Conservation (phyloP, 2,329 filamentous ascomycete genomes). For the Colletotrichum noveboracense region DNA sequence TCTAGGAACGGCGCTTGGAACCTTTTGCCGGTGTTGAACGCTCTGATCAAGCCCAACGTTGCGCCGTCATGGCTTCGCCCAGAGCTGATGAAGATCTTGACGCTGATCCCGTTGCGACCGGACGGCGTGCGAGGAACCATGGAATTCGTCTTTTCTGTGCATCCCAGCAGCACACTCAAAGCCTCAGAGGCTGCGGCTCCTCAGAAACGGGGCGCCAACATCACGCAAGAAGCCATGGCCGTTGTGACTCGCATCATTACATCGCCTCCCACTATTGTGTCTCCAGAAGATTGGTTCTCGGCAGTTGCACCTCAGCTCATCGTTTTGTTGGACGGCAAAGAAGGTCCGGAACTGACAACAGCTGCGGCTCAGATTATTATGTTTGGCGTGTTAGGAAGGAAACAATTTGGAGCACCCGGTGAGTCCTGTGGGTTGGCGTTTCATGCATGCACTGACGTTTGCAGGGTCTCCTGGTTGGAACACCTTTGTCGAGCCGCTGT, state of each 20-base stretch:
- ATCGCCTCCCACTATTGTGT: slow-evolving; percentile 59
- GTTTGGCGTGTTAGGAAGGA: slow-evolving; percentile 70
- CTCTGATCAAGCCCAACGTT: slow-evolving; percentile 65
- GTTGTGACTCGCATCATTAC: slow-evolving; percentile 68
- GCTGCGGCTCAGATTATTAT: slow-evolving; percentile 68
- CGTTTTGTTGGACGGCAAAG: slow-evolving; percentile 63
- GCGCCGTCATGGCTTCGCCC: slow-evolving; percentile 65
- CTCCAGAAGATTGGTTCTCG: slow-evolving; percentile 63
- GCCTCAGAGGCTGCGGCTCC: slow-evolving; percentile 44
- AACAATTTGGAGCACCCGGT: slow-evolving; percentile 68
- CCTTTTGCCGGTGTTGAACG: slow-evolving; percentile 66
- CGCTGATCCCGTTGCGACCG: slow-evolving; percentile 63
- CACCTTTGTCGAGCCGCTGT: slow-evolving; percentile 63
- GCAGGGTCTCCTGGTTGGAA: slow-evolving; percentile 65
- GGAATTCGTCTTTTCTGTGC: slow-evolving; percentile 74
- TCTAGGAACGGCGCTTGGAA: slow-evolving; percentile 46
- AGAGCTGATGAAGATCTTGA: slow-evolving; percentile 62
- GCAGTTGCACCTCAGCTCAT: slow-evolving; percentile 67
- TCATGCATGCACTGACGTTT: neutral
- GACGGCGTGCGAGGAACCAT: slow-evolving; percentile 71
- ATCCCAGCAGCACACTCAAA: slow-evolving; percentile 56
- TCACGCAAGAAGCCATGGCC: slow-evolving; percentile 71
- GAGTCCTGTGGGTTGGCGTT: neutral
- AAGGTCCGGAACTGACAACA: slow-evolving; percentile 62
- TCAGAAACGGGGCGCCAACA: slow-evolving; percentile 64